These are phyloP conservation scores for Xylaria sp. DNA, from an alignment of 2,329 filamentous ascomycete species.

Conservation along the genomic window DNA sequence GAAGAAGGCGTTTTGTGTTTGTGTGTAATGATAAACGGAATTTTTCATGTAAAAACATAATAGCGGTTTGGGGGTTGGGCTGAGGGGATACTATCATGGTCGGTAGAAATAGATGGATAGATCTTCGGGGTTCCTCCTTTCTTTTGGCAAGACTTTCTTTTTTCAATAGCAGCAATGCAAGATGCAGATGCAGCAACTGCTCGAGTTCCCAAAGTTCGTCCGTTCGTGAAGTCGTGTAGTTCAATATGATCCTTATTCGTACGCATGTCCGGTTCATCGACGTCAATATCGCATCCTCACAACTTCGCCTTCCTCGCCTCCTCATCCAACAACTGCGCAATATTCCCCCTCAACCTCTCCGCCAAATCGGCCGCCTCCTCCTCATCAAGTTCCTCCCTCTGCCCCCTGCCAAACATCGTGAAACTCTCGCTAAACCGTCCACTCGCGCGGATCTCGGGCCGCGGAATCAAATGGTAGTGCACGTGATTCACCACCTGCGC, in stretches of 20 bases:
- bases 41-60: neutral
- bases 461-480: slow-evolving; percentile 90
- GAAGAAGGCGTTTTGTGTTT: neutral
- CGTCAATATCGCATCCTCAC: slow-evolving; percentile 3
- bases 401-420: slow-evolving; percentile 76
- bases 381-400: slow-evolving; percentile 69
- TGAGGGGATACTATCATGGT: slow-evolving; percentile 4
- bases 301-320: slow-evolving; percentile 38
- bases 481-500: slow-evolving; percentile 91
- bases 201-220: too few species aligned
- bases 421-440: slow-evolving; percentile 58
- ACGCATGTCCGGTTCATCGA: too few species aligned
- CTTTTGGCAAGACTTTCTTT: too few species aligned
- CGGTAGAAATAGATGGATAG: slow-evolving; percentile 4
- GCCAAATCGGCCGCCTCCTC: slow-evolving; percentile 62
- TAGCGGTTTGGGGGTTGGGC: neutral
- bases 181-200: too few species aligned
- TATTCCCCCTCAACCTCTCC: slow-evolving; percentile 44
- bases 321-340: slow-evolving; percentile 44
- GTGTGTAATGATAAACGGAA: neutral
- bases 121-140: neutral
- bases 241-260: too few species aligned
- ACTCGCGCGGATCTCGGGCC: slow-evolving; percentile 60
- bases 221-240: too few species aligned
- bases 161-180: too few species aligned